Percentiles rank a stretch among this genome's conserved stretches.
Conservation (phyloP, 305 asterid genomes). For the Withania somnifera region DNA sequence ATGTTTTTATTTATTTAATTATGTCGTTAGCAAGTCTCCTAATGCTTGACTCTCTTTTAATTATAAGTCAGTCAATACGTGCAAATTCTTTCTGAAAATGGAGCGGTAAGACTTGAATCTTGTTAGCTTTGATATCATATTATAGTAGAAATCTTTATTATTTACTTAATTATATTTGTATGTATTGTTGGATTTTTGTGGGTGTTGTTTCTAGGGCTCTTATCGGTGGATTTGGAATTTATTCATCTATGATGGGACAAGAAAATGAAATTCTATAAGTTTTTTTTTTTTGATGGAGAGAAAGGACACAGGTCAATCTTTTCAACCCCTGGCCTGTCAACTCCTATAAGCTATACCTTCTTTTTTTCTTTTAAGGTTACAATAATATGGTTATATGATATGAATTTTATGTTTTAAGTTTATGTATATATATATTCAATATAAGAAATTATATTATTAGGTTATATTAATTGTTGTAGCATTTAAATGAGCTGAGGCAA, state of each 20-base stretch:
- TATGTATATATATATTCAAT: too few species aligned
- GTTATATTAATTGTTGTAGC: too few species aligned
- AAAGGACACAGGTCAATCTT: slow-evolving; percentile 38
- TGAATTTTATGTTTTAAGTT: too few species aligned
- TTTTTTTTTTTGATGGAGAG: slow-evolving; percentile 26
- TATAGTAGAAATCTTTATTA: not conserved
- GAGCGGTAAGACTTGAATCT: too few species aligned
- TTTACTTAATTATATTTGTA: not conserved
- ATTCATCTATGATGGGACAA: slow-evolving; percentile 31
- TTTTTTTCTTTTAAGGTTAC: not conserved
- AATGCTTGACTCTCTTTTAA: too few species aligned
- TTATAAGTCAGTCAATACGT: too few species aligned
- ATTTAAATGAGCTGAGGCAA: too few species aligned
- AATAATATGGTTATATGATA: not conserved
- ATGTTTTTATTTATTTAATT: not conserved
- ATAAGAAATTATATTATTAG: too few species aligned
- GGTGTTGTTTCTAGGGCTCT: not conserved
- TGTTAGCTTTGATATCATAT: not conserved
- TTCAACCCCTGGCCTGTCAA: slow-evolving; percentile 30
- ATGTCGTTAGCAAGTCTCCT: not conserved
- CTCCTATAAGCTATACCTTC: not conserved
- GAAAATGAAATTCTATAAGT: slow-evolving; percentile 18
- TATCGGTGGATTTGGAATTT: not conserved
- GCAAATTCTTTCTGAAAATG: too few species aligned
- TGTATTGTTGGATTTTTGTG: not conserved